A percentile compares a stretch with the other conserved stretches of the same genome.
Evolutionary conservation across 768 basidiomycete species (phyloP).

Genomic region (Amanita inopinata): DNA sequence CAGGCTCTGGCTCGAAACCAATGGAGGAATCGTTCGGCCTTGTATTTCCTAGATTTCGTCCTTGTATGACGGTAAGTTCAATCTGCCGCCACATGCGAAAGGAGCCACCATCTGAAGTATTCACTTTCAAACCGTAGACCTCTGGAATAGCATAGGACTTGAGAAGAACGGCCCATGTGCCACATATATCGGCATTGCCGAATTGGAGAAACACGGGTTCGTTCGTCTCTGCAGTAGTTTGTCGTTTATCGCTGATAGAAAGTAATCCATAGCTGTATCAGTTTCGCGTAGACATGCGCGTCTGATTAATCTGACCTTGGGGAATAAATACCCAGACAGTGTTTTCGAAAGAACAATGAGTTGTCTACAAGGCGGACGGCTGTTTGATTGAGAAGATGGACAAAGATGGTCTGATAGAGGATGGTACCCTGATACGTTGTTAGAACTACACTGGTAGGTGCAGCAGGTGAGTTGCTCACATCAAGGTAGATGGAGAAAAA

Average conservation of each 20-base stretch:
- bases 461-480: constrained; percentile 29
- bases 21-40: constrained; percentile 25
- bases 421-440: constrained; percentile 48
- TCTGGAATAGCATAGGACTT: constrained; percentile 77
- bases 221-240: constrained; percentile 18
- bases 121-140: constrained; percentile 55
- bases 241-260: constrained; percentile 3
- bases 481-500: constrained; percentile 68
- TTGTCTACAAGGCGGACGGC: constrained; percentile 72
- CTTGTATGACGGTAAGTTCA: constrained; percentile 63
- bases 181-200: constrained; percentile 46
- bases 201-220: constrained; percentile 76
- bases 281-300: not conserved
- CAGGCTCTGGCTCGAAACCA: constrained; percentile 30
- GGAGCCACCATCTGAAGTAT: constrained; percentile 55
- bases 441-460: constrained; percentile 12
- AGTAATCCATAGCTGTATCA: not conserved
- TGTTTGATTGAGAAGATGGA: constrained; percentile 67
- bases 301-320: constrained; percentile 34
- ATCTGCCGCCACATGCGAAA: constrained; percentile 87
- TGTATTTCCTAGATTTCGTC: constrained; percentile 56
- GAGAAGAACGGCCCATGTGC: constrained; percentile 73
- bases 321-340: constrained; percentile 66
- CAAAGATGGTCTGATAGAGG: constrained; percentile 62
- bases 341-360: constrained; percentile 68